Evolutionary conservation across 1,284 basidiomycete species (phyloP).

Genomic region (Heterobasidion occidentale): DNA sequence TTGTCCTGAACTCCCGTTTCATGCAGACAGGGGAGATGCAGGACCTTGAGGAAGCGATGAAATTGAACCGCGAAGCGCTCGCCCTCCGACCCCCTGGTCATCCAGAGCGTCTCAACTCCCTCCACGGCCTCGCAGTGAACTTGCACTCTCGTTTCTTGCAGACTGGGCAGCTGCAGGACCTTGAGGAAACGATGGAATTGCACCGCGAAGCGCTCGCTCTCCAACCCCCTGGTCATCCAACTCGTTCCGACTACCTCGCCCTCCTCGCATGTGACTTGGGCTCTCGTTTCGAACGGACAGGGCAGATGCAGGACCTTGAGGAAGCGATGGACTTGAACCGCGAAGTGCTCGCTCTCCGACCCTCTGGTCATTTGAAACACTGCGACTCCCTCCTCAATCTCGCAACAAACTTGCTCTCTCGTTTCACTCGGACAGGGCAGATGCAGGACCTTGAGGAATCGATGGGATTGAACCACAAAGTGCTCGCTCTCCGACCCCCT

Average conservation of each 20-base stretch:
- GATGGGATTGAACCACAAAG: conserved; percentile 15
- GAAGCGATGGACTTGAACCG: not conserved
- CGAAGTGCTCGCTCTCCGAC: not conserved
- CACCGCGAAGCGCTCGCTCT: no score
- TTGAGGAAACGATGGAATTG: not conserved
- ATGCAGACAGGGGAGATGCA: no score
- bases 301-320: not conserved
- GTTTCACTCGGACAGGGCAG: conserved; percentile 16
- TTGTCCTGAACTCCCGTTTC: no score
- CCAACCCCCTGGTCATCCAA: no score
- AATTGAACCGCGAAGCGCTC: not conserved
- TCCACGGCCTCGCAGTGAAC: no score
- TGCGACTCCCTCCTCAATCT: not conserved
- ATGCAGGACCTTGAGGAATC: conserved; percentile 22
- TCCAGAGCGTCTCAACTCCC: no score
- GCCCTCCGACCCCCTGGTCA: no score
- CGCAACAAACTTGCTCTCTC: not conserved
- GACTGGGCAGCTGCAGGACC: conserved; percentile 6
- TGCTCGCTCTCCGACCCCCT: conserved; percentile 15
- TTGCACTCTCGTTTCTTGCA: not conserved
- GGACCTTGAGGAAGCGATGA: not conserved
- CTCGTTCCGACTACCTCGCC: no score
- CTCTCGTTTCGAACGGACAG: no score
- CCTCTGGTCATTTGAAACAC: not conserved
- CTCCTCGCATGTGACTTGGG: no score